Base-by-base conservation (phyloP, 371 early-diverging fungal genomes). In the Circinella minor region DNA sequence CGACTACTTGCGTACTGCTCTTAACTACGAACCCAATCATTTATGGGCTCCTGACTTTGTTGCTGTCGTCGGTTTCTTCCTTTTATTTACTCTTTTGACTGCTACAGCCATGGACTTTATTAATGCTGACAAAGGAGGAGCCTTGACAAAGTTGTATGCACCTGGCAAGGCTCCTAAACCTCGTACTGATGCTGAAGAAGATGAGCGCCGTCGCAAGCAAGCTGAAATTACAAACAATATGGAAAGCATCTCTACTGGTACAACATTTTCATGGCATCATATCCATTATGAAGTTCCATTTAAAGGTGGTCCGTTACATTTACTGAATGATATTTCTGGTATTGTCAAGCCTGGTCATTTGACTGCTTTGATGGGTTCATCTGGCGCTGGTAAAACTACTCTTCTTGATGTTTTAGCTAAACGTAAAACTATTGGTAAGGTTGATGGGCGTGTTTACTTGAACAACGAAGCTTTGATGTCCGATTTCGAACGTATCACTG, bases 311-410 rank as follows among this genome's bases (percentile, higher is more conserved):
- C 65, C 78, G 15, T 70, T 78, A 34, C 84, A 86, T 68, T 72
- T 88, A 20, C 75, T 88, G 43, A 80, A 82, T 65, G 81, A 84
- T 62, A 66, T 88, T 62, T 63, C 65, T 34, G 79, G 82, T 15
- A 83, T 86, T 55, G 81, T 91, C 70, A 86, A 85, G 69, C 89
- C 90, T 0, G 92, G 92, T 61, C 83, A 85, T 18, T 79, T 91
- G 75, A 87, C 89, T 4, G 97, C 95, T 3, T 73, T 96, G 17
- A 91, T 96, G 92, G 95, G 95, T 18, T 86, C 92, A 3, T 90
- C 91, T 38, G 95, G 95, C 66, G 91, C 93, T 46, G 97, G 97
- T 61, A 97, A 97, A 79, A 93, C 95, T 0, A 93, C 96, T 2
- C 83, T 96, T 0, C 70, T 95, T 69, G 96, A 97, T 79, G 86